Base-by-base conservation (phyloP, 345 rosid species). In the Lumnitzera racemosa region DNA sequence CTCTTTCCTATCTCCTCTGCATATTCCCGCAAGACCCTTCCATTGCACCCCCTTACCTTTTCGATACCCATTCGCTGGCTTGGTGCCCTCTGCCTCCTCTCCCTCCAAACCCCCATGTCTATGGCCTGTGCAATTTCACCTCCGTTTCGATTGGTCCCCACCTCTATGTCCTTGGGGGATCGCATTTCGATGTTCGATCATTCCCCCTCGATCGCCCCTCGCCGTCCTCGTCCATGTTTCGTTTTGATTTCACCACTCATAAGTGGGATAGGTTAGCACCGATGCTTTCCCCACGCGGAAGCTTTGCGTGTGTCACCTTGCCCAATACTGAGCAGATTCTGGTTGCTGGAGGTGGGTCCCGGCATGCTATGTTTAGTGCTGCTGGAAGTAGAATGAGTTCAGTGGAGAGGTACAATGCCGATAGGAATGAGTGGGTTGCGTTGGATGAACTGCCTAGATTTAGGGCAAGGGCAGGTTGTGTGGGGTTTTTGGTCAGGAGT, bases 381-480 rank as follows among this genome's bases (percentile, higher is more conserved):
- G 94, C 91, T 0, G 96, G 98, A 29, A 87, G 84, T 72, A 81
- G 96, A 72, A 79, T 85, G 78, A 82, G 83, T 29, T 82, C 87
- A 0, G 96, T 74, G 54, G 96, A 92, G 84, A 78, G 67, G 57
- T 89, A 89, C 51, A 87, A 92, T 61, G 84, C 84, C 27, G 81
- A 47, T 65, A 83, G 70, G 72, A 79, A 85, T 63, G 83, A 85
- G 67, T 92, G 98, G 98, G 78, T 71, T 14, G 81, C 76, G 0
- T 43, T 89, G 73, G 78, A 74, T 12, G 87, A 80, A 20, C 69
- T 92, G 75, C 96, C 96, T 46, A 70, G 89, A 68, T 82, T 78
- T 60, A 76, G 96, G 68, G 98, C 98, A 0, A 76, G 96, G 68
- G 98, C 98, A 0, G 98, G 96, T 15, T 87, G 96, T 64, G 85